These are phyloP conservation scores for Fonsecaea pugnacius DNA, from an alignment of 2,329 filamentous ascomycete species.

Conservation along the genomic window DNA sequence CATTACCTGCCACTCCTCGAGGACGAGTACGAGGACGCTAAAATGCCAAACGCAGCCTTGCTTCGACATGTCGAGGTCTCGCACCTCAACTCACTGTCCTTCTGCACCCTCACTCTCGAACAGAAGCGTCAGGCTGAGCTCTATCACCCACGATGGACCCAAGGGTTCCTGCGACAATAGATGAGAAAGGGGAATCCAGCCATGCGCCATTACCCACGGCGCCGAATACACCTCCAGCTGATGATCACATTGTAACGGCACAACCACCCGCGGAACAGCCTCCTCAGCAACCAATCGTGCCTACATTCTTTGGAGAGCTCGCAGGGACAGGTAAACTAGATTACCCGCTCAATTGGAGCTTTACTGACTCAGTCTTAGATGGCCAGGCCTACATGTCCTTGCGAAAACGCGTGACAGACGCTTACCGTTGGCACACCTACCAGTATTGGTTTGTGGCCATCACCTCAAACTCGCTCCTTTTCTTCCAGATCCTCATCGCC, in stretches of 20 bases:
- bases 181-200: slow-evolving; percentile 6
- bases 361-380: slow-evolving; percentile 15
- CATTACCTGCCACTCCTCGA: background rate
- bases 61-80: background rate
- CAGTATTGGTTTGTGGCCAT: slow-evolving; percentile 30
- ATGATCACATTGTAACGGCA: background rate
- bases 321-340: slow-evolving; percentile 4
- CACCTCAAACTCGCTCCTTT: slow-evolving; percentile 24
- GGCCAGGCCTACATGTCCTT: slow-evolving; percentile 14
- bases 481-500: slow-evolving; percentile 26
- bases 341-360: background rate
- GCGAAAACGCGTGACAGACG: slow-evolving; percentile 17
- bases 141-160: background rate
- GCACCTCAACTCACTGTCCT: background rate
- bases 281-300: slow-evolving; percentile 12
- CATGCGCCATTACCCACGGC: background rate
- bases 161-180: background rate
- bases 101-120: background rate
- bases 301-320: slow-evolving; percentile 16
- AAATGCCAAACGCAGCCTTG: background rate
- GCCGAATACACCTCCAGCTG: slow-evolving; percentile 2
- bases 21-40: background rate
- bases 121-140: background rate
- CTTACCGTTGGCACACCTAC: slow-evolving; percentile 22
- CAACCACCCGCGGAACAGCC: background rate